Percentiles rank a stretch among this genome's conserved stretches.
These are phyloP conservation scores for Quercus phellos DNA, from an alignment of 331 rosid genomes.

Conservation along the genomic window DNA sequence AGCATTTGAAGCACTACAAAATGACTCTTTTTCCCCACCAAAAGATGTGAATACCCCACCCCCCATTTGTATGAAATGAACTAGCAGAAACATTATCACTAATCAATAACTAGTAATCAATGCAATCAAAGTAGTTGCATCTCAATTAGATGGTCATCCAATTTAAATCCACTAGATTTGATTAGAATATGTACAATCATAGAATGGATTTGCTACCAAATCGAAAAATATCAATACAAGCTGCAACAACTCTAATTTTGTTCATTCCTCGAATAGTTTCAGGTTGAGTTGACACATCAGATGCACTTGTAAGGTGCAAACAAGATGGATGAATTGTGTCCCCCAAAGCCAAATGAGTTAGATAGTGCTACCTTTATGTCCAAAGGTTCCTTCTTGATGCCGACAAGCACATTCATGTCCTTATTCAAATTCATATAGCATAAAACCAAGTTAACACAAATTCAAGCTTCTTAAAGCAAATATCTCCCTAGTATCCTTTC, in stretches of 20 bases:
- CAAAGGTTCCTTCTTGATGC: conserved; percentile 17
- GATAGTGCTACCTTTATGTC: conserved; percentile 20
- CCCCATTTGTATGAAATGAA: too few relatives aligned
- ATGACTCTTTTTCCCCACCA: too few relatives aligned
- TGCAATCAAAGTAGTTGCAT: too few relatives aligned
- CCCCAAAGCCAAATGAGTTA: conserved; percentile 24
- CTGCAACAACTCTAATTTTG: background rate
- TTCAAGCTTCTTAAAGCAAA: background rate
- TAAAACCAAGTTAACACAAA: background rate
- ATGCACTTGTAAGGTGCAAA: conserved; percentile 18
- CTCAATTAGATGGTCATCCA: too few relatives aligned
- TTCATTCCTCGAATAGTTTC: background rate
- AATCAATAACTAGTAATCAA: too few relatives aligned
- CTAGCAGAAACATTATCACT: too few relatives aligned
- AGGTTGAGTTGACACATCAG: background rate
- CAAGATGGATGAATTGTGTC: conserved; percentile 27
- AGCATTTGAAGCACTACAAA: too few relatives aligned
- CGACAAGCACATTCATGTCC: conserved; percentile 11
- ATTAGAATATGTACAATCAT: background rate
- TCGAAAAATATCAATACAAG: background rate
- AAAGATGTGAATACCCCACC: too few relatives aligned
- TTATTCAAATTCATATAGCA: background rate
- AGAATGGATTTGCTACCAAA: background rate
- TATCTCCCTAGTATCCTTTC: background rate
- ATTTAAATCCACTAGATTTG: too few relatives aligned